Base-by-base conservation (phyloP, 305 asterid species). In the Caryopteris hybrid region DNA sequence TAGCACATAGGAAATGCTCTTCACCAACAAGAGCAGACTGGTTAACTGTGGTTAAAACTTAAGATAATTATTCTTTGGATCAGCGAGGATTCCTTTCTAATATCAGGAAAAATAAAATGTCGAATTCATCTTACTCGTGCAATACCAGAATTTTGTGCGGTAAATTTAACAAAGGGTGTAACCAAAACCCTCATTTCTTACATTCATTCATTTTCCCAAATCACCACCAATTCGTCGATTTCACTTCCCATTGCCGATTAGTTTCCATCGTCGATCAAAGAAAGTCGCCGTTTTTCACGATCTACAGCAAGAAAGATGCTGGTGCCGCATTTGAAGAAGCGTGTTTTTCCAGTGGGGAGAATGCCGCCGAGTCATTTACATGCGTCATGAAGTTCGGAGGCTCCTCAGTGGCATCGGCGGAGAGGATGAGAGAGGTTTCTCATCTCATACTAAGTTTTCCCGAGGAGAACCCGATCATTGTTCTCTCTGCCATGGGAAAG, bases 361-460 rank as follows among this genome's bases (percentile, higher is more conserved):
- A 38, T 6, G 59, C 69, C 3, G 67, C 73, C 4, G 73, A 68
- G 39, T 84, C 74, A 51, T 70, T 86, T 48, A 83, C 97, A 2
- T 87, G 96, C 57, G 99, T 93, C 54, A 93, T 93, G 99, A 93
- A 93, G 79, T 93, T 93, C 61, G 99, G 99, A 20, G 97, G 99
- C 18, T 93, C 99, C 5, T 93, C 99, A 1, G 95, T 93, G 63
- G 87, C 99, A 41, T 83, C 96, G 0, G 92, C 97, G 0, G 87
- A 79, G 23, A 80, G 97, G 73, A 91, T 93, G 95, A 86, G 78
- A 67, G 96, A 93, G 71, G 85, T 93, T 27, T 97, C 96, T 45
- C 87, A 82, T 8, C 94, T 93, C 57, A 88, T 93, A 73, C 81
- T 84, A 77, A 84, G 90, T 74, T 93, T 91, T 80, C 96, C 96